phyloP scores from a whole-genome alignment of 2,329 filamentous ascomycete species.

The Bretziella fagacearum region DNA sequence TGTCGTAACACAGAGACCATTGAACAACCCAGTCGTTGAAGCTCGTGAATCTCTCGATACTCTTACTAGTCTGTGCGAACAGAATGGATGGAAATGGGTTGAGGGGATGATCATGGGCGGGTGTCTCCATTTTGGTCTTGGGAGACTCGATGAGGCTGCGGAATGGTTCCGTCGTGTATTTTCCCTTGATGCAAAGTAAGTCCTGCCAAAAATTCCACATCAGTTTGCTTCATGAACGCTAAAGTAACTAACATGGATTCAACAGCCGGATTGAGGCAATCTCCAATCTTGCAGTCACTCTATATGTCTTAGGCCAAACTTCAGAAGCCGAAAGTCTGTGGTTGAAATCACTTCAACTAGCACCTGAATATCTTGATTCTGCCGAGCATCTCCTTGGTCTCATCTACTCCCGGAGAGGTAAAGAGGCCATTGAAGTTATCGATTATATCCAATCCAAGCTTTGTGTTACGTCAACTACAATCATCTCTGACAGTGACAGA shows the following conservation, averaged over 20 bases:
- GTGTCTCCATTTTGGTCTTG: conserved; percentile 79
- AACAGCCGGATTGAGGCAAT: conserved; percentile 74
- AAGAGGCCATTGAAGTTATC: conserved; percentile 76
- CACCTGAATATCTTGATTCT: conserved; percentile 82
- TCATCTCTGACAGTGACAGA: conserved; percentile 8
- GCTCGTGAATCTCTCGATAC: conserved; percentile 55
- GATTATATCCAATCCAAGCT: conserved; percentile 65
- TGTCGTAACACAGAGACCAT: background rate
- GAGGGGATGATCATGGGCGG: conserved; percentile 86
- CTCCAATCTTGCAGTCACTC: conserved; percentile 79
- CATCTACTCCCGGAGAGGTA: conserved; percentile 65
- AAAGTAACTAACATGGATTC: conserved; percentile 17
- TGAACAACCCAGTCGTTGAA: background rate
- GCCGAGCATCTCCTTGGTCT: conserved; percentile 86
- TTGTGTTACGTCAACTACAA: background rate
- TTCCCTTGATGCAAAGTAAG: conserved; percentile 38
- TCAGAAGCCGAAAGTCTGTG: conserved; percentile 76
- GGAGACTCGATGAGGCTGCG: conserved; percentile 61
- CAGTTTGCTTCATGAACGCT: conserved; percentile 16
- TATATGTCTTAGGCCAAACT: conserved; percentile 66
- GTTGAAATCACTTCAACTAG: conserved; percentile 64
- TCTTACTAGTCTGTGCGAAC: conserved; percentile 56
- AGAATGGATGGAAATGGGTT: conserved; percentile 74
- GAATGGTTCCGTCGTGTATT: conserved; percentile 55
- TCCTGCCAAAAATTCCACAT: conserved; percentile 9